Base-by-base conservation (phyloP, 352 stramenopile genomes). In the Phytophthora pistaciae region DNA sequence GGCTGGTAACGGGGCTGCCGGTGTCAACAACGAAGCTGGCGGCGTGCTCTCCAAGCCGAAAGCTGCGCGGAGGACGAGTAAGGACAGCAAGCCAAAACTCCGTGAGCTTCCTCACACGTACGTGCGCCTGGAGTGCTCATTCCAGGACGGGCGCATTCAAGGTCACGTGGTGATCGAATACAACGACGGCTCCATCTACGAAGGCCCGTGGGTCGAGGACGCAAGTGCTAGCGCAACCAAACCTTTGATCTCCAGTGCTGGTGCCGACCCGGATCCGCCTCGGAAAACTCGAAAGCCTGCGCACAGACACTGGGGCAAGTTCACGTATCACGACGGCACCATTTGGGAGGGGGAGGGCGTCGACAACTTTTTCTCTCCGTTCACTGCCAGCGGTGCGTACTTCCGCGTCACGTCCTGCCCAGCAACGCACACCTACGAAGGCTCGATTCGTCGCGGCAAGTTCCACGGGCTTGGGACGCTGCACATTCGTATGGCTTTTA, bases 331-430 rank as follows among this genome's bases (percentile, higher is more conserved):
- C 2, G 88, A 95, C 55, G 88, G 87, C 46, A 90, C 81, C 0
- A 56, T 93, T 23, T 95, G 88, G 87, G 79, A 93, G 64, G 88
- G 88, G 14, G 85, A 92, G 23, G 64, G 83, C 5, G 88, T 95
- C 3, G 87, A 94, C 70, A 95, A 94, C 68, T 93, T 91, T 64
- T 95, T 95, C 62, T 92, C 84, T 5, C 88, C 88, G 0, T 88
- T 90, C 52, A 91, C 79, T 0, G 88, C 87, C 1, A 92, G 75
- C 3, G 84, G 88, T 3, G 68, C 75, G 11, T 59, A 79, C 18
- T 93, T 92, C 36, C 75, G 84, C 9, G 74, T 95, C 13, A 87
- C 86, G 0, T 84, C 77, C 0, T 68, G 68, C 13, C 68, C 83
- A n/a, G 70, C 78, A 3, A 70, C 72, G 8, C 75, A 88, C 53